Base-by-base conservation (phyloP, 2,329 filamentous ascomycete genomes). In the Periconia sp. region DNA sequence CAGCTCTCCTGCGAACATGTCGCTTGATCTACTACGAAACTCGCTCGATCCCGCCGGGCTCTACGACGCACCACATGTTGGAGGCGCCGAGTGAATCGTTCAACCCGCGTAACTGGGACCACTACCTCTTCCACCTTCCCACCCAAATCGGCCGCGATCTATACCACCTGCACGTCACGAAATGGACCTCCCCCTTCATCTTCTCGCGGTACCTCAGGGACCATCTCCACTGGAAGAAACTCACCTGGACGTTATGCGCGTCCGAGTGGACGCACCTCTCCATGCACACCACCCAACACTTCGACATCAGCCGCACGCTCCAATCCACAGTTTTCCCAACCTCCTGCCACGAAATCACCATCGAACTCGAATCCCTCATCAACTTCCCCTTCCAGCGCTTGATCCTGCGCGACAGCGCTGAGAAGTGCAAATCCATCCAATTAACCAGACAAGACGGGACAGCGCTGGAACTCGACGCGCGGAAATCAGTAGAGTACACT, bases 1-100 rank as follows among this genome's bases (percentile, higher is more conserved):
- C 63, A 3, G 27, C 59, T 5, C 63, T 78, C 15, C 67, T 77
- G 0, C 64, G 57, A 18, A 76, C 75, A 7, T 77, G 75, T 45
- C 70, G 74, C 6, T 60, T 68, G 2, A 57, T 75, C 23, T 77
- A 77, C 56, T 60, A 55, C 18, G 76, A 77, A 53, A 70, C 74
- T 0, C 66, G 64, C 5, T 52, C 67, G 2, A 68, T 77, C 2
- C 74, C 74, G 2, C 40, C 74, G 3, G 54, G 57, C 18, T 66
- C 64, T 41, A 50, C 66, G 1, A 71, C 69, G 0, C 65, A 70
- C 45, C 63, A 68, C 40, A 47, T 62, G 1, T 46, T 50, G 44
- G 30, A 57, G 1, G 44, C 58, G 13, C 47, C 55, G 1, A 54
- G 53, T 0, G 17, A 55, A 50, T 20, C 58, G 55, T 59, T 60